Conservation (phyloP, 495 filamentous ascomycete species). For the Neohortaea acidophila region DNA sequence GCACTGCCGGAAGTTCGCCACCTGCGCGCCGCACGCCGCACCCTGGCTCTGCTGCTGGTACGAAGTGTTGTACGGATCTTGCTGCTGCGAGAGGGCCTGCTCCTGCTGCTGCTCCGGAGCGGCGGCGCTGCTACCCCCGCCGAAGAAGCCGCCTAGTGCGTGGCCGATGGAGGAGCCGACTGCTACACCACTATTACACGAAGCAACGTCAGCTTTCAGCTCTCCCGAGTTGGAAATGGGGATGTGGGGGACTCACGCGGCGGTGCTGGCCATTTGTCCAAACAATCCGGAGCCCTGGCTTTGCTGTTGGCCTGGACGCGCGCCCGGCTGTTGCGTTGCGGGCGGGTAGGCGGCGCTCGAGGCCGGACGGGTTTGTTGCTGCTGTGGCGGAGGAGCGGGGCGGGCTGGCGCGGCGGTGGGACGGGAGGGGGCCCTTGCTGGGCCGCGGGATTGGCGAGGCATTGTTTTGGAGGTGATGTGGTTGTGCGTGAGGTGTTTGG, state of each 20-base stretch:
- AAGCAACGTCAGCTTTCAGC: neutral
- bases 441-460: constrained; percentile 26
- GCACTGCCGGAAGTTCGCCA: constrained; percentile 79
- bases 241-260: constrained; percentile 28
- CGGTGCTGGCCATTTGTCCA: constrained; percentile 33
- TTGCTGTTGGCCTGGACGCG: constrained; percentile 8
- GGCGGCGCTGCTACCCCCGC: constrained; percentile 50
- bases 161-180: constrained; percentile 91
- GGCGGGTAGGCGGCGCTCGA: constrained; percentile 27
- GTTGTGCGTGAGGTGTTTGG: too few relatives aligned
- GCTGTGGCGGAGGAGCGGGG: constrained; percentile 18
- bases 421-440: constrained; percentile 16
- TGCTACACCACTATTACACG: constrained; percentile 62
- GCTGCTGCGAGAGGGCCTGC: constrained; percentile 20
- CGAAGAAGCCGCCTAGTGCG: constrained; percentile 75
- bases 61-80: constrained; percentile 29
- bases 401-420: constrained; percentile 18
- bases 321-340: constrained; percentile 9
- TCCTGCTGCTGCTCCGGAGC: constrained; percentile 36
- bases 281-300: constrained; percentile 28
- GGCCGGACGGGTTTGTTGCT: constrained; percentile 22
- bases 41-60: constrained; percentile 38
- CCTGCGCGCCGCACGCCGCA: constrained; percentile 57
- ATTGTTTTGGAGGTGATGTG: constrained; percentile 17
- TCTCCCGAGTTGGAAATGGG: constrained; percentile 1